Base-by-base conservation (phyloP, 805 yeast species). In the Tetrapisispora namnaoensis region DNA sequence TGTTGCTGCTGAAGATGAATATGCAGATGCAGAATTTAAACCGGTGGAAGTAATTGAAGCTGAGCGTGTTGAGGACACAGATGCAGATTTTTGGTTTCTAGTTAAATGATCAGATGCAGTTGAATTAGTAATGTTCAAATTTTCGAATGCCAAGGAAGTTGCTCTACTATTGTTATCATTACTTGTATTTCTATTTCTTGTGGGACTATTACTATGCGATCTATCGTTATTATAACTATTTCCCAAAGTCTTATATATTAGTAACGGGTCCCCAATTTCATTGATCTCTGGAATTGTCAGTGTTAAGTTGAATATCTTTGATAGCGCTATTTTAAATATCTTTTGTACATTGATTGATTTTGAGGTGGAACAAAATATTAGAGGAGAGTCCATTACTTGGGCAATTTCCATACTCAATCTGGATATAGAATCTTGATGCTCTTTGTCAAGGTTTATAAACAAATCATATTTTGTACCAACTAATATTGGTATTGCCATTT, bases 391-490 rank as follows among this genome's bases (percentile, higher is more conserved):
- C 96, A 91, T 89, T 28, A 93, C 95, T 57, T 73, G 76, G 14
- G 97, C 96, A 63, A 84, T 90, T 61, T 81, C 78, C 66, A 83
- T 79, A 16, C 95, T 90, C 62, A 83, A 87, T 51, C 76, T 78
- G 6, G 96, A 86, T 46, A 91, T 77, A 59, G 86, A 93, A 48
- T 79, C 77, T 62, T 91, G 97, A 58, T 90, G 95, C 49, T 79
- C 83, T 36, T 76, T 78, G 43, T 90, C 78, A 65, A 87, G 68
- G 54, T 85, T 89, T 28, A 86, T 80, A 65, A 91, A 90, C 53
- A 81, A 70, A 63, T 91, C 99, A 66, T 86, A 91, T 63, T 91
- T 91, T 1, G 99, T 91, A 3, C 99, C 99, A 2, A 91, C 84
- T 42, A 91, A 71, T 51, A 91, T 78, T 3, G 97, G 96, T 43